Base-by-base conservation (phyloP, 2,329 filamentous ascomycete species). In the Aciculosporium take region DNA sequence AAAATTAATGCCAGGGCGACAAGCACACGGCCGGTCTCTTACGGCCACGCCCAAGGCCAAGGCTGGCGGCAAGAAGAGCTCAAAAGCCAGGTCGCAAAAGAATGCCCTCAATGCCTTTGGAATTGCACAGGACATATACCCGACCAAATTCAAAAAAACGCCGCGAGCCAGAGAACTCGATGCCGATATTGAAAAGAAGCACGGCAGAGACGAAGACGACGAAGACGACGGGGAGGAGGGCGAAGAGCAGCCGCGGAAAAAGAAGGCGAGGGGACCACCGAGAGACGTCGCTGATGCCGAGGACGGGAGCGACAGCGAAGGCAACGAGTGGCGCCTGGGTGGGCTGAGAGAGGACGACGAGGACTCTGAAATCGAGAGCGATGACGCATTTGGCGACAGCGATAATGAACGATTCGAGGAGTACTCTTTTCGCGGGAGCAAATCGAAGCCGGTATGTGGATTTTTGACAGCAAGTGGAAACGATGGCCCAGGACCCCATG, bases 331-430 rank as follows among this genome's bases (percentile, higher is more conserved):
- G 86, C 79, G 72, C 38, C 68, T 94, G 39, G 87, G 88, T 21
- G 67, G 62, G 9, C 45, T 75, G 5, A 67, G 66, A 18, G 65
- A 65, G 13, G 71, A 71, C 25, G 74, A 78, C 29, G 70, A 78
- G 17, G 75, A 79, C 50, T 79, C 74, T 5, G 75, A 79, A 45
- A 72, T 79, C 40, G 76, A 79, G 49, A 76, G 72, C 51, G 75
- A 79, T 56, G 85, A 93, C 53, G 88, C 89, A 2, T 86, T 94
- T 67, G 84, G 86, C 3, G 80, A 84, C 49, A 91, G 84, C 52
- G 88, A 94, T 53, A 80, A 91, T 53, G 88, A 94, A 56, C 74
- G 72, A 47, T 93, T 94, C 49, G 77, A 86, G 48, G 84, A 78
- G 9, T 93, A 81, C 52, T 53, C 67, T 0, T 77, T 78, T 45